Conservation (phyloP, 345 rosid genomes). For the Alliaria petiolata region DNA sequence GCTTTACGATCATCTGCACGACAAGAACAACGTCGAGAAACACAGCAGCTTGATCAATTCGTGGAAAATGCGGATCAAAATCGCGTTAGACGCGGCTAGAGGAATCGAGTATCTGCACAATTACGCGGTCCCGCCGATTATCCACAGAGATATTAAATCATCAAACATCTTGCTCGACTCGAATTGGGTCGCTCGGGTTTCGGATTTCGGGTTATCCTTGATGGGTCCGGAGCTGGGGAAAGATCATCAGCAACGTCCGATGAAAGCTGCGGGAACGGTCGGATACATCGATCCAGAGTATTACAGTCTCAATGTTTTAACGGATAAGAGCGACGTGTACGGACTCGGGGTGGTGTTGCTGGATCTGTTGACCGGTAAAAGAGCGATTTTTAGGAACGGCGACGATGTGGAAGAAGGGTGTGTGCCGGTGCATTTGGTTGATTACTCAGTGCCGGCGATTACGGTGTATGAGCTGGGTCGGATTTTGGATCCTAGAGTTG, state of each 20-base stretch:
- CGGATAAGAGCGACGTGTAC: constrained; percentile 85
- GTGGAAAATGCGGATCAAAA: constrained; percentile 82
- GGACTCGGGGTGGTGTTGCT: constrained; percentile 83
- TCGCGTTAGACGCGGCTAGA: constrained; percentile 79
- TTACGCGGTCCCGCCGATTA: constrained; percentile 78
- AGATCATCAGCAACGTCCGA: constrained; percentile 38
- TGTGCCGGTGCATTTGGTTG: constrained; percentile 57
- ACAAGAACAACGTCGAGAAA: constrained; percentile 53
- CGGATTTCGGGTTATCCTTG: constrained; percentile 80
- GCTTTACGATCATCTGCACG: constrained; percentile 72
- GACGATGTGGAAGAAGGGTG: constrained; percentile 38
- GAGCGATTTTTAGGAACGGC: constrained; percentile 52
- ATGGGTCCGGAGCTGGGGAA: constrained; percentile 56
- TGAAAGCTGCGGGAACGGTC: constrained; percentile 81
- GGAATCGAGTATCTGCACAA: constrained; percentile 87
- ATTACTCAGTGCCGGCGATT: constrained; percentile 60
- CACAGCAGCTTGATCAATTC: constrained; percentile 64
- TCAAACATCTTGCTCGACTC: constrained; percentile 75
- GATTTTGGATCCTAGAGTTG: constrained; percentile 64
- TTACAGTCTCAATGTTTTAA: constrained; percentile 74
- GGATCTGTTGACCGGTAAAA: constrained; percentile 73
- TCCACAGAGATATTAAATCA: constrained; percentile 88
- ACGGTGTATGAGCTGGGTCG: constrained; percentile 37
- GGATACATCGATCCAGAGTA: constrained; percentile 94
- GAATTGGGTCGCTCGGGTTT: constrained; percentile 73